Evolutionary conservation across 257 asterid genomes (phyloP).

Genomic region (Capsicum pubescens): DNA sequence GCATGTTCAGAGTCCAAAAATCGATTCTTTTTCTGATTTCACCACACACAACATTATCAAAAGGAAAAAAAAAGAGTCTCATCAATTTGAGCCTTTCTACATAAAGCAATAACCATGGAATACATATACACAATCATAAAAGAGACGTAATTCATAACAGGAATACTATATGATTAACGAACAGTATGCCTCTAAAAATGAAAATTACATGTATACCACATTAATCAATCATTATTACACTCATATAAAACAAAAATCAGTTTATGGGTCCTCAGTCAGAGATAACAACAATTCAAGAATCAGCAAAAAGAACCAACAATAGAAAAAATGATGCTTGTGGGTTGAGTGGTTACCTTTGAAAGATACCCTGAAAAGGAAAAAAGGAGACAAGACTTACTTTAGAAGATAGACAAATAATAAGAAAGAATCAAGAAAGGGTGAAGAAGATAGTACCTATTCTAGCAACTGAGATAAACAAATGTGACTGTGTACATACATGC

Average conservation of each 20-base stretch:
- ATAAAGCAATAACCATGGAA: not conserved
- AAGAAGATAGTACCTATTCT: not conserved
- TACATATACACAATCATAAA: not conserved
- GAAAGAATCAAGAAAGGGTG: not conserved
- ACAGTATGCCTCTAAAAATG: not conserved
- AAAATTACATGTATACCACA: not conserved
- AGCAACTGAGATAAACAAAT: not conserved
- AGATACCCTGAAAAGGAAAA: not conserved
- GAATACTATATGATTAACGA: not conserved
- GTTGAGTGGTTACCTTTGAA: constrained; percentile 10
- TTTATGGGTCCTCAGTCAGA: not conserved
- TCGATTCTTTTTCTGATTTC: not conserved
- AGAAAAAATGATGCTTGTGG: not conserved
- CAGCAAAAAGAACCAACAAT: not conserved
- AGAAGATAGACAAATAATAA: not conserved
- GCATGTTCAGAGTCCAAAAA: not conserved
- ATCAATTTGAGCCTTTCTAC: not conserved
- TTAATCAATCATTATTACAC: not conserved
- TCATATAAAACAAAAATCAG: not conserved
- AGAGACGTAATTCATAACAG: not conserved
- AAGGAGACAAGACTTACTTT: not conserved
- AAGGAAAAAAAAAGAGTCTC: not conserved
- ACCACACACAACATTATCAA: not conserved
- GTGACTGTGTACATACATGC: not conserved
- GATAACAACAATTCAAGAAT: not conserved